These are phyloP conservation scores for Picochlorum sp. DNA, from an alignment of 139 green algal genomes.

Conservation along the genomic window DNA sequence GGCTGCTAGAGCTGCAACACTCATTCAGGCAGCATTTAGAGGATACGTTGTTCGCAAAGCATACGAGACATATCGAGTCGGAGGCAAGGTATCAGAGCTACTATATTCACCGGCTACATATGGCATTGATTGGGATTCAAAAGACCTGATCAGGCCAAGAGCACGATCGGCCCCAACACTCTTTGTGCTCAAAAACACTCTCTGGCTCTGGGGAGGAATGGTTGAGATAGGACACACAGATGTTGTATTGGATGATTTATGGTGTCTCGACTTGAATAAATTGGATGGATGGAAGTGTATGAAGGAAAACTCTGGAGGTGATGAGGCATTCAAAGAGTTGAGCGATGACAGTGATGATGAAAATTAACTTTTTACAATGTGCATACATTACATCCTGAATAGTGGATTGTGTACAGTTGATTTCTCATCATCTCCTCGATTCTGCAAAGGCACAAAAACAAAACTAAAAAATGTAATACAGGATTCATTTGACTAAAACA, in stretches of 20 bases:
- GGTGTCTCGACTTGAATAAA: slow-evolving; percentile 78
- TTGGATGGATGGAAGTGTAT: slow-evolving; percentile 69
- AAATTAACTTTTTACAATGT: neutral
- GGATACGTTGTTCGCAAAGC: slow-evolving; percentile 73
- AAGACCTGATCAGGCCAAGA: slow-evolving; percentile 66
- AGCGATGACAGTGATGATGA: slow-evolving; percentile 16
- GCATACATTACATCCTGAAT: slow-evolving; percentile 3
- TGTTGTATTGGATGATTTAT: slow-evolving; percentile 91
- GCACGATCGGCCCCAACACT: slow-evolving; percentile 46
- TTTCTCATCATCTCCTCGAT: neutral
- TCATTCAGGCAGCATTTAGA: slow-evolving; percentile 74
- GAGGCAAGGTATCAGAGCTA: slow-evolving; percentile 72
- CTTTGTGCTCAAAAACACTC: slow-evolving; percentile 61
- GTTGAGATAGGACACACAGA: slow-evolving; percentile 69
- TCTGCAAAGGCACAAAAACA: neutral
- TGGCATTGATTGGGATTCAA: slow-evolving; percentile 60
- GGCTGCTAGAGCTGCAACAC: slow-evolving; percentile 50
- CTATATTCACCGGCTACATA: slow-evolving; percentile 83
- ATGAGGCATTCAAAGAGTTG: slow-evolving; percentile 57
- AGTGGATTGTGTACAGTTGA: slow-evolving; percentile 9
- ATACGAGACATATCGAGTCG: slow-evolving; percentile 72
- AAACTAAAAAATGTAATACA: neutral
- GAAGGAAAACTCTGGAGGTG: slow-evolving; percentile 58
- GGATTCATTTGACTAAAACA: neutral
- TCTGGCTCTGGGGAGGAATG: slow-evolving; percentile 86